Evolutionary conservation across 139 green algal species (phyloP), one percentile per base, ranked within the genome.

Genomic region (Picochlorum sp.): DNA sequence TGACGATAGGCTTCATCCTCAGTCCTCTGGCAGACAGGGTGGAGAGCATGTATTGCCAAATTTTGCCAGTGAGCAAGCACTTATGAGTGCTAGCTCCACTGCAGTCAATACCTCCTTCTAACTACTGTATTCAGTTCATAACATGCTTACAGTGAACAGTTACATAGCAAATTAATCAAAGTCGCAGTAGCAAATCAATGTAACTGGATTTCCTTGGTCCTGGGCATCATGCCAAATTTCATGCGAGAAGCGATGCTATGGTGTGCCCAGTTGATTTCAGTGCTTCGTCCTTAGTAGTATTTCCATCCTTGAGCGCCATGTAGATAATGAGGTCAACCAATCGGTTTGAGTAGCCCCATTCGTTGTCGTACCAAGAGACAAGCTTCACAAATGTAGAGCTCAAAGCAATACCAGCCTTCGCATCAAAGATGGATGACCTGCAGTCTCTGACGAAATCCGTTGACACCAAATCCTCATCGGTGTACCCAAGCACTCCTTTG

Each of bases 351-450:
- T 87, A 87, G 47, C 87, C 88, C 82, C 80, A 91, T 70, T 96
- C 89, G 69, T 97, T 97, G 79, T 97, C 89, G 56, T 97, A 97
- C 90, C 91, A 97, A 9, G 67, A 77, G 22, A 97, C 86, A 35
- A 97, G 63, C 84, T 97, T 97, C 28, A 95, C 79, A 62, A 97
- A 97, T 33, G 79, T 95, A 56, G 68, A 61, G 26, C 61, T 80
- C 28, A 98, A 82, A 64, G 73, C 66, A 74, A 97, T 92, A 67
- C 90, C 91, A 14, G 90, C 90, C 65, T 86, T 89, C 62, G 82
- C 77, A 64, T 94, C 87, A 7, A 96, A 70, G 67, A 91, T 95
- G 67, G 75, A 93, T 4, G 75, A 88, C 64, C 58, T 79, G 20
- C 59, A 54, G 74, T 97, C 87, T 30, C 61, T 61, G 45, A 88